Base-by-base conservation (phyloP, 208 protist species). In the Leishmania turanica region DNA sequence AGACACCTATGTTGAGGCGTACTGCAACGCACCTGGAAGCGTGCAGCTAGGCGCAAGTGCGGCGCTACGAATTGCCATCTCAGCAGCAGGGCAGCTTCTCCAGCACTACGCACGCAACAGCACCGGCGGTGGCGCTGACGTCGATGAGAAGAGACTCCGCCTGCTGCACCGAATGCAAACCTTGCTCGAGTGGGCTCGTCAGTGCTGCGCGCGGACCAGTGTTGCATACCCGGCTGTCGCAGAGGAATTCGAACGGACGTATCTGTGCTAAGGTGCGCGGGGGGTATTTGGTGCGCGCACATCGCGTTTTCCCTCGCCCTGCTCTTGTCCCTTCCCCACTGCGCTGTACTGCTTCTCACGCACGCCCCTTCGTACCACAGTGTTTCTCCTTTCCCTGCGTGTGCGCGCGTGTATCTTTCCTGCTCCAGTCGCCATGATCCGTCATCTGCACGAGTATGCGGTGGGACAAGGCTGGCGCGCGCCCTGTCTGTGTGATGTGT, bases 181-280 rank as follows among this genome's bases (percentile, higher is more conserved):
- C n/a, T 74, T 96, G 73, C 78, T 77, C 21, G 79, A 81, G 71
- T 94, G 92, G 90, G 88, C 90, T 62, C 90, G 89, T 19, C 84
- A 87, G 60, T 94, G 90, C 87, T 92, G 90, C 75, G 83, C 62
- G 9, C 78, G 76, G 54, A 81, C 73, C 40, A 88, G 81, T 56
- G 80, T 82, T 1, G 75, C 58, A 37, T 87, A 85, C 65, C 86
- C 90, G 3, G 17, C 78, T 1, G 88, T 90, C 9, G 88, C 87
- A 8, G 84, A 81, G 21, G 80, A 87, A 71, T 90, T 92, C 77
- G 89, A 92, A 83, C 80, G 72, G 0, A 62, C 68, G 34, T 90
- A 92, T 73, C 73, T 89, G 40, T 42, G 78, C n/a, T 92, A 24
- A 77, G 45, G 27, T 84, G 54, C 58, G 42, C 4, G 19, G 31